Conservation (phyloP, 2,329 filamentous ascomycete species). For the Aspergillus amoenus region DNA sequence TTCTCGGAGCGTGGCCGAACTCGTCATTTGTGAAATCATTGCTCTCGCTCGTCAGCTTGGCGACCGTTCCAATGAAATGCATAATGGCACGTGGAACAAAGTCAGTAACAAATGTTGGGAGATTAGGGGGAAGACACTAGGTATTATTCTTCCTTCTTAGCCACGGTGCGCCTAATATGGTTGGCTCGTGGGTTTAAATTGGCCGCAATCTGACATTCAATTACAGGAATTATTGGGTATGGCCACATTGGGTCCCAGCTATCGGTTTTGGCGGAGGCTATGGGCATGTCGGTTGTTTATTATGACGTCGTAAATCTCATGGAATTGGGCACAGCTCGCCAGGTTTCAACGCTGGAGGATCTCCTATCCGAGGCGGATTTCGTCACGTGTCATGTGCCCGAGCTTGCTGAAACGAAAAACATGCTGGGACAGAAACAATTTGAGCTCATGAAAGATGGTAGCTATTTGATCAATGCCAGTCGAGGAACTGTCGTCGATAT, state of each 20-base stretch:
- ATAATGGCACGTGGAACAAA: constrained; percentile 96
- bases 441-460: constrained; percentile 84
- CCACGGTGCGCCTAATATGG: not conserved
- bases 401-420: constrained; percentile 86
- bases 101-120: constrained; percentile 97
- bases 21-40: constrained; percentile 94
- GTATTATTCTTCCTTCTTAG: constrained; percentile 39
- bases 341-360: constrained; percentile 74
- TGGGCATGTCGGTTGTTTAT: constrained; percentile 98
- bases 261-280: constrained; percentile 90
- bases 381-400: constrained; percentile 90
- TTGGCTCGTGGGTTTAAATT: not conserved
- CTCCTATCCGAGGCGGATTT: constrained; percentile 84
- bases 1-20: constrained; percentile 91
- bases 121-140: constrained; percentile 93
- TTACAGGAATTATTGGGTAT: constrained; percentile 84
- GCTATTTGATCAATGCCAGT: constrained; percentile 94
- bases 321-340: constrained; percentile 83
- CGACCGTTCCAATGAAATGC: constrained; percentile 91
- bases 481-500: constrained; percentile 94
- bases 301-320: constrained; percentile 94
- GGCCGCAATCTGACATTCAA: constrained; percentile 13
- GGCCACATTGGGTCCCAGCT: constrained; percentile 96
- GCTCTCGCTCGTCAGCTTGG: constrained; percentile 85
- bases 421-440: constrained; percentile 82